Evolutionary conservation across 176 grass and related monocot genomes (phyloP), one percentile per base, ranked within the genome.

Genomic region (Cenchrus fungigraminus): DNA sequence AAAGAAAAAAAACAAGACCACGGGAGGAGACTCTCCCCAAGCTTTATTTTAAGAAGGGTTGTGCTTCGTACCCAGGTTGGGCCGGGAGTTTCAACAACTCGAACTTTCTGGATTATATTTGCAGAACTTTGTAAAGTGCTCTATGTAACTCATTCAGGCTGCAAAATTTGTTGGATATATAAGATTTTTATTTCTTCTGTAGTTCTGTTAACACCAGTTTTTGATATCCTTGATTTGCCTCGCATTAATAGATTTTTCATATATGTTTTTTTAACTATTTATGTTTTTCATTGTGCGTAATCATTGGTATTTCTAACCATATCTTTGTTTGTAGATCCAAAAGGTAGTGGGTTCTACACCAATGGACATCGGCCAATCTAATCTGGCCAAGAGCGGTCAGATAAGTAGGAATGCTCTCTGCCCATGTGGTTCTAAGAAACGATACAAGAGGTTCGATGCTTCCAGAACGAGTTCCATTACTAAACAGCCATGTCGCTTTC

Each of bases 321-420:
- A 34, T 49, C 1, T 15, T 66, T 44, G 58, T 80, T 88, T 88
- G 58, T 88, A 98, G 97, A 51, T 98, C 40, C 84, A 96, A 94
- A 96, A 96, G 54, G 19, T 98, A 76, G 85, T 96, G 93, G 97
- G 97, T 62, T 89, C 89, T 76, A 88, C 91, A 58, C 89, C 93
- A 71, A 49, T 92, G 75, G 93, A 96, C 6, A 50, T 92, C 37
- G 91, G 88, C 57, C 84, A 56, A 53, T 67, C 84, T 45, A 94
- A 96, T 81, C 77, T 98, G 71, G 89, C 84, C 82, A 99, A 99
- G 85, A 92, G 55, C 46, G 93, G 97, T 67, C 86, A 95, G 68
- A 94, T 96, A 82, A 96, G 93, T 83, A 89, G 97, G 84, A 99
- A 96, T 76, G 81, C 93, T 76, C 52, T 89, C 42, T 99, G 93